These are phyloP conservation scores for Candida sithepensis DNA, from an alignment of 805 yeast genomes.

Conservation along the genomic window DNA sequence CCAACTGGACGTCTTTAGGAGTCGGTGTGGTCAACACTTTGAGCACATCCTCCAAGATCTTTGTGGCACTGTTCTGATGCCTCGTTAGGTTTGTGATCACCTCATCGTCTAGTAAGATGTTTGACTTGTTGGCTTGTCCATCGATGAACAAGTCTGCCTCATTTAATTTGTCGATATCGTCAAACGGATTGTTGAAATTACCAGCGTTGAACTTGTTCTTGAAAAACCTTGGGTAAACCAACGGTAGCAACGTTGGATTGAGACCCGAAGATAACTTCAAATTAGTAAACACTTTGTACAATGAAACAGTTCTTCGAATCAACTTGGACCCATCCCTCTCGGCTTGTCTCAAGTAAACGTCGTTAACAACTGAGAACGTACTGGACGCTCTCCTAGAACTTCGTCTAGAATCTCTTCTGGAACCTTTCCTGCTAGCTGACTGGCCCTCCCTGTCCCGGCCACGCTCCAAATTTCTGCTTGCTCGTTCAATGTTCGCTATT, in stretches of 20 bases:
- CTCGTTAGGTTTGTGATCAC: slow-evolving; percentile 38
- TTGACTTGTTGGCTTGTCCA: slow-evolving; percentile 22
- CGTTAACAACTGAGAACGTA: background rate
- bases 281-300: slow-evolving; percentile 14
- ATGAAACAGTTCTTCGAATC: slow-evolving; percentile 12
- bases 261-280: slow-evolving; percentile 13
- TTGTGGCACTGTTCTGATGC: slow-evolving; percentile 36
- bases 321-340: slow-evolving; percentile 22
- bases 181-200: slow-evolving; percentile 73
- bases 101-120: slow-evolving; percentile 47
- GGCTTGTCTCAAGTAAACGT: slow-evolving; percentile 20
- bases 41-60: slow-evolving; percentile 39
- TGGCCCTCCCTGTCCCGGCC: background rate
- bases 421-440: background rate
- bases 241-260: slow-evolving; percentile 43
- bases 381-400: slow-evolving; percentile 4
- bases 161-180: slow-evolving; percentile 21
- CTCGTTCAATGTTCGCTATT: too few relatives aligned
- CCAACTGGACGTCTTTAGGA: slow-evolving; percentile 20
- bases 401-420: slow-evolving; percentile 5
- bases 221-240: slow-evolving; percentile 66
- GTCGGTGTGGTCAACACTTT: slow-evolving; percentile 38
- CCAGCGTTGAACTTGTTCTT: slow-evolving; percentile 70
- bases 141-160: slow-evolving; percentile 32
- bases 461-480: background rate